Evolutionary conservation across 2,329 filamentous ascomycete genomes (phyloP), one percentile per base, ranked within the genome.

Genomic region (Pyrenophora tritici-repentis): DNA sequence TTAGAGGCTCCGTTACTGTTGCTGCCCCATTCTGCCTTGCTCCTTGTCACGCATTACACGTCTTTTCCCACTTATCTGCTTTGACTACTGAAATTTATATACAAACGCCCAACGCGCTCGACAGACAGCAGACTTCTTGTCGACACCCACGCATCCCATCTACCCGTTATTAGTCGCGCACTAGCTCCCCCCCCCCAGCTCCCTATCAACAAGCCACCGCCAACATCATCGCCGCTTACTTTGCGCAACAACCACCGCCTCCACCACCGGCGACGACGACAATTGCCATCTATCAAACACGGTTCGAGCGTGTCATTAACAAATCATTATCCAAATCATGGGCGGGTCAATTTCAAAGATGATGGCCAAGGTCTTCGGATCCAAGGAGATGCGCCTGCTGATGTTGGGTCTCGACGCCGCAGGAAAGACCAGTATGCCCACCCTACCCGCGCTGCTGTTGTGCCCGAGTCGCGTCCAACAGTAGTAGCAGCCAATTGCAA

Each of bases 361-460:
- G 81, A 90, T 97, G 90, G 88, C 88, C 81, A 97, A 96, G 88
- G 91, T 97, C 83, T 97, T 97, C 80, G 93, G 93, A 80, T 95
- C 91, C 49, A 96, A 96, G 81, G 94, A 97, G 79, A 97, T 97
- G 91, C 90, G 94, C 68, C 83, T 99, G 73, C 81, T 97, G 73
- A 99, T 99, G 94, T 81, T 99, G 71, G 94, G 94, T 57, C 86
- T 97, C 63, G 94, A 99, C 77, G 94, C 94, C 57, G 94, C 94
- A 48, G 94, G 94, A 78, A 99, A 99, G 84, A 99, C 94, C 29
- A 97, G 78, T 81, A 76, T 53, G 78, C 45, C 40, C 16, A 31
- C 24, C 26, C 17, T 3, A 16, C 29, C 16, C 26, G 9, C 26
- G 10, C 26, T 29, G 26, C 26, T 29, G 26, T 29, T 29, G 26